Base-by-base conservation (phyloP, 1,284 basidiomycete genomes). In the Athelia psychrophila region DNA sequence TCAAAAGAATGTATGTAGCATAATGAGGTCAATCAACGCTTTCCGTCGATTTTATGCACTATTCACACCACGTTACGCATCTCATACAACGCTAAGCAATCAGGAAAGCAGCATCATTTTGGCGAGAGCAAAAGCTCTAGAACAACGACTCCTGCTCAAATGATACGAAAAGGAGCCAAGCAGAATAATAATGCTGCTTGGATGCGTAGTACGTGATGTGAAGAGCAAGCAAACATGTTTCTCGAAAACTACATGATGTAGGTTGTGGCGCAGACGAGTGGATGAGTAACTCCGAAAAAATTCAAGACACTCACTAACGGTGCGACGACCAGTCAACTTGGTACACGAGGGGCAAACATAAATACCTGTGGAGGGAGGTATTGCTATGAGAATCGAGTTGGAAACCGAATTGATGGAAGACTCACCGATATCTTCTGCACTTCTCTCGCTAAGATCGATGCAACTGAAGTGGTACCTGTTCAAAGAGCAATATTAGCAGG, bases 391-490 rank as follows among this genome's bases (percentile, higher is more conserved):
- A 51, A 55, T 55, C 44, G 51, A 49, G 53, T 5, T 47, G 42
- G 51, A 30, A 40, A 50, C 32, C 49, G 22, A 23, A 54, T 27
- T 54, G 44, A 44, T 47, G 48, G 30, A 53, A 51, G 50, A 79
- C 86, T 75, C 67, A 90, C 89, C 76, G 60, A 91, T 86, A 62
- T 91, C 88, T 64, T 83, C 80, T 19, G 88, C 89, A 59, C 84
- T 79, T 49, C 73, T 69, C 61, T 81, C 79, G 49, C 63, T 73
- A 45, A 91, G 66, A 55, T 78, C 67, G 2, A 90, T 73, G 65
- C 88, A 91, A 23, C 68, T 69, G 58, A 91, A 91, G 67, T 91
- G 88, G 66, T 81, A 89, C 89, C 88, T 91, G 60, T 8, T 6
- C 0, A 12, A 44, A 48, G 13, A 54, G 38, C 18, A 44, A 47